Evolutionary conservation across 1,284 basidiomycete species (phyloP).

Genomic region (Ustilago xerochloae): DNA sequence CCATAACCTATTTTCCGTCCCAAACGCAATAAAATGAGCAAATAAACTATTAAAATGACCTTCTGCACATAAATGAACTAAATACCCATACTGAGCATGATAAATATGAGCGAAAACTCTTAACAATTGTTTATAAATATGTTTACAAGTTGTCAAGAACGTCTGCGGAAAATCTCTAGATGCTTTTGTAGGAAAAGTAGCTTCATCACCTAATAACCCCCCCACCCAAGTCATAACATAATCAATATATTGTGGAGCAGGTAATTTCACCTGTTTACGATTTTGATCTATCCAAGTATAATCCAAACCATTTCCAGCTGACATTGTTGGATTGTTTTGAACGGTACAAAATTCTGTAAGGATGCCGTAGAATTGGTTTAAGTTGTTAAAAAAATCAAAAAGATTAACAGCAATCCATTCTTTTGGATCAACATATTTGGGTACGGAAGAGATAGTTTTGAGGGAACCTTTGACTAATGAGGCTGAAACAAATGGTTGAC

Average conservation of each 20-base stretch:
- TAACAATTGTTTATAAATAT: slow-evolving; percentile 95
- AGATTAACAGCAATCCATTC: slow-evolving; percentile 98
- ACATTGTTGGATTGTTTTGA: slow-evolving; percentile 90
- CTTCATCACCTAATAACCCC: slow-evolving; percentile 90
- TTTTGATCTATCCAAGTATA: slow-evolving; percentile 93
- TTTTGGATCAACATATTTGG: slow-evolving; percentile 75
- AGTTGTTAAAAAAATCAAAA: slow-evolving; percentile 80
- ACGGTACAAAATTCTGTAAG: slow-evolving; percentile 94
- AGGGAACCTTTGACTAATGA: slow-evolving; percentile 98
- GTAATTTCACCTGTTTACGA: slow-evolving; percentile 89
- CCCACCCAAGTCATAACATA: slow-evolving; percentile 99
- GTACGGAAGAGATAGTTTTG: slow-evolving; percentile 96
- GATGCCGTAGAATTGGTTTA: slow-evolving; percentile 97
- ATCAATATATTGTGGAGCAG: slow-evolving; percentile 97
- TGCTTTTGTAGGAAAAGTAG: slow-evolving; percentile 92
- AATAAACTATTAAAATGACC: slow-evolving; percentile 98
- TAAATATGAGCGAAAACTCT: slow-evolving; percentile 98
- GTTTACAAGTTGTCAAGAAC: slow-evolving; percentile 92
- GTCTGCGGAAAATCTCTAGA: slow-evolving; percentile 89
- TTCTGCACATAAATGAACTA: slow-evolving; percentile 91
- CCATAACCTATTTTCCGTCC: slow-evolving; percentile 83
- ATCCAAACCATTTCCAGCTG: slow-evolving; percentile 88
- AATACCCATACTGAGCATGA: slow-evolving; percentile 89
- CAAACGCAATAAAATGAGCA: slow-evolving; percentile 93
- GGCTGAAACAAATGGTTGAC: slow-evolving; percentile 83